Evolutionary conservation across 169 alveolate species (phyloP), one percentile per base, ranked within the genome.

Genomic region (Haemoproteus tartakovskyi): DNA sequence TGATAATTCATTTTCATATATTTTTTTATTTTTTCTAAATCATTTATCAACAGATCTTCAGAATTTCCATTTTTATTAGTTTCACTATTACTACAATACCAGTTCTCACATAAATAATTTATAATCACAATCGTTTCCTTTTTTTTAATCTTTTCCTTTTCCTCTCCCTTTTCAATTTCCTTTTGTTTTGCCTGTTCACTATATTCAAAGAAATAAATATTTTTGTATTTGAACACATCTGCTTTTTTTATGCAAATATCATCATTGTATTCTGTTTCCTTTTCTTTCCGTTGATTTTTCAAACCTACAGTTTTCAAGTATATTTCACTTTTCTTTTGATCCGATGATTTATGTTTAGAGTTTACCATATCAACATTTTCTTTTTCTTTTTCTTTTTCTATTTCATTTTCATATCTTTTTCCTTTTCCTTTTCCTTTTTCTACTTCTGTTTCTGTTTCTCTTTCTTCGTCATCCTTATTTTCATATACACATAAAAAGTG

Each of bases 401-500:
- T n/a, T n/a, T n/a, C n/a, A n/a, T n/a, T n/a, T n/a, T n/a, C n/a
- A n/a, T n/a, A n/a, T 9, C 43, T 33, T 6, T 9, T 33, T 6
- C 14, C 5, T 33, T 27, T 1, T n/a, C 18, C 19, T 29, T 60
- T 14, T 11, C 60, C 12, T 40, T 45, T 8, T 8, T 22, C 37
- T 6, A 2, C 3, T 27, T n/a, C 46, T 2, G 14, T 11, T 29
- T 9, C 16, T 22, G 18, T 2, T 0, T 11, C 18, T n/a, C 21
- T 54, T 40, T 36, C 3, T 16, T 14, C 14, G 54, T 22, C 46
- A 60, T 29, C 3, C 3, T 26, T 36, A 4, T 16, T 47, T 16
- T 67, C 78, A 37, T 24, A 12, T 8, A 57, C 78, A 26, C 84
- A 74, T n/a, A 57, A 50, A 24, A 74, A 74, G 27, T 54, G 24